Conservation (phyloP, 768 basidiomycete genomes). For the Lactifluus piperatus region DNA sequence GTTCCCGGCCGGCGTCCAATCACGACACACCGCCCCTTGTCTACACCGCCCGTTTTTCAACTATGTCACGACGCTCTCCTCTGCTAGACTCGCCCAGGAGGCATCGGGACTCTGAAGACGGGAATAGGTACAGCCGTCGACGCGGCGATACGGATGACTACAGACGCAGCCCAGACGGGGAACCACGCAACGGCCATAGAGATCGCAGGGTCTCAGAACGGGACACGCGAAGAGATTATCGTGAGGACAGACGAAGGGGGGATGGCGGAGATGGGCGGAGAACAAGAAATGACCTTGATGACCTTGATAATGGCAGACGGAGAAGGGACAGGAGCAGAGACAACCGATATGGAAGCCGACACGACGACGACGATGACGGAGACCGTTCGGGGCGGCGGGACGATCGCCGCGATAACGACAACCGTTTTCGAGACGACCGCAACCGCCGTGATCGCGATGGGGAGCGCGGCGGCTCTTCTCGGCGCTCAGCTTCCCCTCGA, state of each 20-base stretch:
- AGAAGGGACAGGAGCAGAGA: conserved; percentile 23
- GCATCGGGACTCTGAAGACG: background rate
- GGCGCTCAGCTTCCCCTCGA: conserved; percentile 59
- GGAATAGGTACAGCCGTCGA: background rate
- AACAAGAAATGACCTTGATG: background rate
- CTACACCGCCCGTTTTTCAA: conserved; percentile 1
- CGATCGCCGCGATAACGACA: conserved; percentile 36
- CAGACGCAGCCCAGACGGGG: background rate
- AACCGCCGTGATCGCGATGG: conserved; percentile 29
- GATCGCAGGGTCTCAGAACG: conserved; percentile 2
- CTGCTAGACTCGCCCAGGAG: conserved; percentile 8
- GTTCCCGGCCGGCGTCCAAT: no score
- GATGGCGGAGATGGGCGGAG: background rate
- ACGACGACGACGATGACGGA: conserved; percentile 30
- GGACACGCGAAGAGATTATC: background rate
- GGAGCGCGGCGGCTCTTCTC: conserved; percentile 28
- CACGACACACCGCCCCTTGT: no score
- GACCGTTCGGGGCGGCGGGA: conserved; percentile 37
- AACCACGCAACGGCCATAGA: background rate
- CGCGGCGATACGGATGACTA: background rate
- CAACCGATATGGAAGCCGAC: conserved; percentile 18
- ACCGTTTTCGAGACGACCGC: conserved; percentile 31
- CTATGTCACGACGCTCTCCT: conserved; percentile 20
- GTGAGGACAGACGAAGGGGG: background rate
- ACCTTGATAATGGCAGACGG: conserved; percentile 14